A percentile compares a stretch with the other conserved stretches of the same genome.
Evolutionary conservation across 805 yeast species (phyloP).

Genomic region (Hanseniaspora meyeri): DNA sequence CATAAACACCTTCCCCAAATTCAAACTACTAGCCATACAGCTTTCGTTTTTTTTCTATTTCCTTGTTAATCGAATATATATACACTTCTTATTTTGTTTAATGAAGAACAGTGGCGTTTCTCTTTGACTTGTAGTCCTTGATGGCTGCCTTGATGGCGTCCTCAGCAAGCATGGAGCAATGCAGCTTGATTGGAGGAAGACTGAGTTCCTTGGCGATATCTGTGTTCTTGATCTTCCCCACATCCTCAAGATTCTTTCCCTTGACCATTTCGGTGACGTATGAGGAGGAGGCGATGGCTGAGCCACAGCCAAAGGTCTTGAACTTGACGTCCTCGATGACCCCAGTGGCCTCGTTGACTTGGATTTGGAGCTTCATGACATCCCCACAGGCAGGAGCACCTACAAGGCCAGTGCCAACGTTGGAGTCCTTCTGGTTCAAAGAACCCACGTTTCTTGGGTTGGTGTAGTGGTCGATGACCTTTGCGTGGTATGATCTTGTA

Average conservation of each 20-base stretch:
- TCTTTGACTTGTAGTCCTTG: constrained; percentile 83
- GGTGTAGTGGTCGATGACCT: constrained; percentile 89
- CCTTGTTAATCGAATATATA: neutral
- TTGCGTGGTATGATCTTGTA: constrained; percentile 56
- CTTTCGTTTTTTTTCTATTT: no score
- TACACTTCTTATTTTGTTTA: neutral
- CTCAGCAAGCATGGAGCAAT: constrained; percentile 97
- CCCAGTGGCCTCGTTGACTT: constrained; percentile 83
- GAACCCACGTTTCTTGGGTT: constrained; percentile 97
- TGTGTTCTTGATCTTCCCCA: constrained; percentile 82
- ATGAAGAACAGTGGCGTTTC: constrained; percentile 26
- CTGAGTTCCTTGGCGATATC: constrained; percentile 88
- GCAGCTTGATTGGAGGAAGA: constrained; percentile 92
- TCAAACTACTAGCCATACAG: no score
- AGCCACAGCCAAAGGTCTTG: constrained; percentile 98
- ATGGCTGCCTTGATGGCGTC: constrained; percentile 97
- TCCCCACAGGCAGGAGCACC: constrained; percentile 99
- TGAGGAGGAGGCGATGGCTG: constrained; percentile 92
- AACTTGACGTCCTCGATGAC: constrained; percentile 88
- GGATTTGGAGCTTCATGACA: constrained; percentile 93
- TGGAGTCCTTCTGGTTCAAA: constrained; percentile 56
- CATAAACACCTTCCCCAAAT: no score
- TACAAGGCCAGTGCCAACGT: constrained; percentile 93
- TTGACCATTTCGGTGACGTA: constrained; percentile 91
- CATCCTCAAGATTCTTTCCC: constrained; percentile 90